Conservation (phyloP, 495 filamentous ascomycete genomes). For the Neurospora terricola region DNA sequence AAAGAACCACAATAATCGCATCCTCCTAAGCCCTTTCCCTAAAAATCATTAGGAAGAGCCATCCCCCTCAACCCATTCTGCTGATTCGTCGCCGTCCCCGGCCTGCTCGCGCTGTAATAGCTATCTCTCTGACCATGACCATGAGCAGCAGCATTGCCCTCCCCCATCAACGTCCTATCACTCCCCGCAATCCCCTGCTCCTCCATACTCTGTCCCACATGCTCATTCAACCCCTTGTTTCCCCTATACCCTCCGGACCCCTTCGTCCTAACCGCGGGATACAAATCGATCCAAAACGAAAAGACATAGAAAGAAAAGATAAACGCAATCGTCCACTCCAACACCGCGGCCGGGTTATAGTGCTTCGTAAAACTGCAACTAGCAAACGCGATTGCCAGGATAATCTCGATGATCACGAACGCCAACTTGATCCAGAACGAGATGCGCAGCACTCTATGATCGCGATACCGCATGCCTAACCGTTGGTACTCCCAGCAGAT, state of each 20-base stretch:
- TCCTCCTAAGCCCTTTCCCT: background rate
- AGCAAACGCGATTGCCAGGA: conserved; percentile 58
- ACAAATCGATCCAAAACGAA: conserved; percentile 79
- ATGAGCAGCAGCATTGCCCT: background rate
- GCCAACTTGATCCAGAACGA: conserved; percentile 74
- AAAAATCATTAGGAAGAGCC: background rate
- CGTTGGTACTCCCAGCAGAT: conserved; percentile 83
- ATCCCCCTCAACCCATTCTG: background rate
- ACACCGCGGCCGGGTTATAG: conserved; percentile 47
- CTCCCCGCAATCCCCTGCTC: background rate
- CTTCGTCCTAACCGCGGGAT: conserved; percentile 65
- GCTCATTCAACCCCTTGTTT: background rate
- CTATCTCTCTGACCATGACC: background rate
- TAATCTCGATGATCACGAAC: conserved; percentile 73
- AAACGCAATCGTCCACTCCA: conserved; percentile 76
- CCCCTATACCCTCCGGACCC: background rate
- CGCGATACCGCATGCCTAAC: conserved; percentile 63
- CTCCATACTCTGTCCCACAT: background rate
- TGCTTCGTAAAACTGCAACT: conserved; percentile 27
- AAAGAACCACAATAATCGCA: background rate
- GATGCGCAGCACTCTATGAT: conserved; percentile 58
- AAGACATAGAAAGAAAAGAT: conserved; percentile 86
- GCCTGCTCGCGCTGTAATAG: background rate
- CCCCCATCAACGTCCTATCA: background rate
- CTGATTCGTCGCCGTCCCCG: background rate